These are phyloP conservation scores for Sporothrix luriei DNA, from an alignment of 2,329 filamentous ascomycete genomes.

Conservation along the genomic window DNA sequence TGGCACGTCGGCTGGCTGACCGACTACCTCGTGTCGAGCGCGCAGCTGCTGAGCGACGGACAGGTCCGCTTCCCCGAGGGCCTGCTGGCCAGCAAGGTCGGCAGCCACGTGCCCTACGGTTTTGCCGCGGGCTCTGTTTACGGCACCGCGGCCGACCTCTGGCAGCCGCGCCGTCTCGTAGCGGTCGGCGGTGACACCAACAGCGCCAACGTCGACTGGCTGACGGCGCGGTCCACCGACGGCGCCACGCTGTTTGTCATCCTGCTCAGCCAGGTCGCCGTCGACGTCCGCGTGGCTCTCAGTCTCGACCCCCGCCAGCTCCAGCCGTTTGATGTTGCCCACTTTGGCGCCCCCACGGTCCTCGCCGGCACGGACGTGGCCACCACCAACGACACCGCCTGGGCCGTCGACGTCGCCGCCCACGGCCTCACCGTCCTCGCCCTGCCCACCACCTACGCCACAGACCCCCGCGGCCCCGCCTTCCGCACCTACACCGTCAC, in stretches of 20 bases:
- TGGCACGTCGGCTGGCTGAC: slow-evolving; percentile 35
- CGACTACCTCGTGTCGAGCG: slow-evolving; percentile 31
- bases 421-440: slow-evolving; percentile 22
- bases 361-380: slow-evolving; percentile 3
- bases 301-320: slow-evolving; percentile 27
- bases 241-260: slow-evolving; percentile 30
- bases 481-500: slow-evolving; percentile 26
- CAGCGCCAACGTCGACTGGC: slow-evolving; percentile 29
- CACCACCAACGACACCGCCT: slow-evolving; percentile 3
- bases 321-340: slow-evolving; percentile 5
- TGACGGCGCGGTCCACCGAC: slow-evolving; percentile 28
- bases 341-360: neutral
- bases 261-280: slow-evolving; percentile 22
- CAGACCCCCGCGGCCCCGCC: slow-evolving; percentile 24
- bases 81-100: slow-evolving; percentile 33
- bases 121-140: slow-evolving; percentile 29
- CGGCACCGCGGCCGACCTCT: slow-evolving; percentile 25
- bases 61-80: slow-evolving; percentile 30
- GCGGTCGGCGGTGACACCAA: neutral
- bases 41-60: slow-evolving; percentile 29
- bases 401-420: slow-evolving; percentile 18
- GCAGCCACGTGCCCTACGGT: slow-evolving; percentile 33
- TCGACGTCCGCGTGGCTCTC: neutral
- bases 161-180: slow-evolving; percentile 28
- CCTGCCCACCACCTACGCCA: slow-evolving; percentile 22